Conservation (phyloP, 2,329 filamentous ascomycete species). For the Davidsoniella neocaledoniae region DNA sequence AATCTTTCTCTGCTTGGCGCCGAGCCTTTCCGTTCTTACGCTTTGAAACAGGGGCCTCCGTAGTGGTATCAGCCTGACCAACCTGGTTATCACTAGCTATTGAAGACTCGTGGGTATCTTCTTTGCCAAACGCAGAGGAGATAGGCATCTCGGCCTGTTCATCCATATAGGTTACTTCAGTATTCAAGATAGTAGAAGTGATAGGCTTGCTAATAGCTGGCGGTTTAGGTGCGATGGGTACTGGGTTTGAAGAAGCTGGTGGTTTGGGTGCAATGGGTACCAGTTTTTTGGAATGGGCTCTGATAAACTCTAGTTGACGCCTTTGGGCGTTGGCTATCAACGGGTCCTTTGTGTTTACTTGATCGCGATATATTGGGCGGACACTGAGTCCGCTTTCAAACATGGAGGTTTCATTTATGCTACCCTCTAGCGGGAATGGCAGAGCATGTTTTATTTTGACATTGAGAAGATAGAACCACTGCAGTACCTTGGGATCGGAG, state of each 20-base stretch:
- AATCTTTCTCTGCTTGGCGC: slow-evolving; percentile 15
- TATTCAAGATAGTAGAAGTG: no score
- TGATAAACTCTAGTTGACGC: not conserved
- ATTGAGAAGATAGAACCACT: slow-evolving; percentile 6
- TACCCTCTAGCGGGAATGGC: not conserved
- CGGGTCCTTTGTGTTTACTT: not conserved
- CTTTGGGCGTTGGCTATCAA: not conserved
- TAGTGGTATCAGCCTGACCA: not conserved
- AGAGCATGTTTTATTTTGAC: not conserved
- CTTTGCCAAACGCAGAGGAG: no score
- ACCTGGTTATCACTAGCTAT: no score
- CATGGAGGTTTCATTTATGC: not conserved
- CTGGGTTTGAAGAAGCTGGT: no score
- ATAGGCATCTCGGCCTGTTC: no score
- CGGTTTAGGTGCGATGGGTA: no score
- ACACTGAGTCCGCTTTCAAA: not conserved
- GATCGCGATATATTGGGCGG: not conserved
- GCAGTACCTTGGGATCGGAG: not conserved
- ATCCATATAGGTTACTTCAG: no score
- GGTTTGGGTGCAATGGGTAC: no score
- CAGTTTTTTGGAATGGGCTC: no score
- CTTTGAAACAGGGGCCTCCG: not conserved
- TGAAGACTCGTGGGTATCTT: not conserved
- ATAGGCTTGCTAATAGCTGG: no score
- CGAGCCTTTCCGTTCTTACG: slow-evolving; percentile 16